Evolutionary conservation across 2,329 filamentous ascomycete species (phyloP).

Genomic region (Tolypocladium amazonense): DNA sequence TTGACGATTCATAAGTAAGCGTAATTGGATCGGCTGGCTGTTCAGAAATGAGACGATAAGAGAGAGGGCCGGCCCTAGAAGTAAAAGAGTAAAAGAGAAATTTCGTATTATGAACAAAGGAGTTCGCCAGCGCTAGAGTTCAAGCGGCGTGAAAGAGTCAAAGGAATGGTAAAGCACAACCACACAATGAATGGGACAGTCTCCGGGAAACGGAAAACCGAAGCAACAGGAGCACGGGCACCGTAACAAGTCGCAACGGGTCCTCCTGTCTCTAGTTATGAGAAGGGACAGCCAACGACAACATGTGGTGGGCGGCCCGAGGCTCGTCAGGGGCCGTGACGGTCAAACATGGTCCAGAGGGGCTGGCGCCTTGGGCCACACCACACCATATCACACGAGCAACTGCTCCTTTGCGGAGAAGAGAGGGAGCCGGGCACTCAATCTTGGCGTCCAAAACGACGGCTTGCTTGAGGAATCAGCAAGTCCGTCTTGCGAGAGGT

Average conservation of each 20-base stretch:
- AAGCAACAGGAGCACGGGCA: not conserved
- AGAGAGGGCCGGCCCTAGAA: not conserved
- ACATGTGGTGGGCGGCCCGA: not conserved
- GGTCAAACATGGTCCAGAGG: not conserved
- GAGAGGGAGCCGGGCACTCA: not conserved
- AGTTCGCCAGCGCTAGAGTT: not conserved
- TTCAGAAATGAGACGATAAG: not conserved
- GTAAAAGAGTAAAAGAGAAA: not conserved
- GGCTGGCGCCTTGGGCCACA: not conserved
- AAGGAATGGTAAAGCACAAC: not conserved
- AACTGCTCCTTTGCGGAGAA: not conserved
- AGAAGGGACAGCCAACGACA: not conserved
- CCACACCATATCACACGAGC: not conserved
- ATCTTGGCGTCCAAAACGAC: not conserved
- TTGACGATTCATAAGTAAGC: not conserved
- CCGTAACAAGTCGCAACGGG: not conserved
- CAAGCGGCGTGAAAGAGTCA: not conserved
- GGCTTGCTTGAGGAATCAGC: not conserved
- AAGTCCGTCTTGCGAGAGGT: not conserved
- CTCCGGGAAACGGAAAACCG: not conserved
- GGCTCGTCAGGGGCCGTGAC: not conserved
- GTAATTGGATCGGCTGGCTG: not conserved
- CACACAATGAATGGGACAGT: not conserved
- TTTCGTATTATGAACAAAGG: not conserved
- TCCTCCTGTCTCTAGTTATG: not conserved